Percentiles rank a stretch among this genome's conserved stretches.
Evolutionary conservation across 192 early-diverging fungal species (phyloP).

Genomic region (Lobosporangium transversale): DNA sequence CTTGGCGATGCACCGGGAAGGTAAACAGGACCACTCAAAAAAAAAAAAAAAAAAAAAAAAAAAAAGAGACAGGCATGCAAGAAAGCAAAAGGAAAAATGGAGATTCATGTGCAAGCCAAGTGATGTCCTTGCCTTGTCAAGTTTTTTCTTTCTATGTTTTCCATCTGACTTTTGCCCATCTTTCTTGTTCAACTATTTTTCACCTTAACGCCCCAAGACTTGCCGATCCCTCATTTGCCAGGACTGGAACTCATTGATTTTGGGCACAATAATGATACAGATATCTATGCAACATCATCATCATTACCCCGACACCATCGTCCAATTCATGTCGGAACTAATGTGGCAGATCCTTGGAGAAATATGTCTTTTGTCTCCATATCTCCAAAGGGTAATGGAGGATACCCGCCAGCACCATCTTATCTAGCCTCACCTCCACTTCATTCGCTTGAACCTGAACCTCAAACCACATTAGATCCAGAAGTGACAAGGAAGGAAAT

Average conservation of each 20-base stretch:
- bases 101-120: background rate
- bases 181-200: background rate
- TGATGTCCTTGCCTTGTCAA: background rate
- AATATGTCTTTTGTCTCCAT: constrained; percentile 15
- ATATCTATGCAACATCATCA: constrained; percentile 17
- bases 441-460: constrained; percentile 7
- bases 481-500: constrained; percentile 41
- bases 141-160: background rate
- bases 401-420: constrained; percentile 42
- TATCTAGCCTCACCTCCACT: constrained; percentile 49
- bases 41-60: constrained; percentile 3
- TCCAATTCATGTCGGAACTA: constrained; percentile 33
- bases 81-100: too few relatives aligned
- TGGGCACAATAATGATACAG: constrained; percentile 32
- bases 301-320: constrained; percentile 23
- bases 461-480: constrained; percentile 21
- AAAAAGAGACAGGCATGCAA: background rate
- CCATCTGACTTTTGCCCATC: background rate
- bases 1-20: constrained; percentile 71
- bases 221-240: constrained; percentile 68
- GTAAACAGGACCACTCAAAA: constrained; percentile 29
- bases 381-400: constrained; percentile 2
- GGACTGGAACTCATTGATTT: constrained; percentile 61
- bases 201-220: too few relatives aligned
- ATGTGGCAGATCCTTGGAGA: constrained; percentile 66